phyloP scores from a whole-genome alignment of 2,329 filamentous ascomycete species.

The Orbilia blumenaviensis region DNA sequence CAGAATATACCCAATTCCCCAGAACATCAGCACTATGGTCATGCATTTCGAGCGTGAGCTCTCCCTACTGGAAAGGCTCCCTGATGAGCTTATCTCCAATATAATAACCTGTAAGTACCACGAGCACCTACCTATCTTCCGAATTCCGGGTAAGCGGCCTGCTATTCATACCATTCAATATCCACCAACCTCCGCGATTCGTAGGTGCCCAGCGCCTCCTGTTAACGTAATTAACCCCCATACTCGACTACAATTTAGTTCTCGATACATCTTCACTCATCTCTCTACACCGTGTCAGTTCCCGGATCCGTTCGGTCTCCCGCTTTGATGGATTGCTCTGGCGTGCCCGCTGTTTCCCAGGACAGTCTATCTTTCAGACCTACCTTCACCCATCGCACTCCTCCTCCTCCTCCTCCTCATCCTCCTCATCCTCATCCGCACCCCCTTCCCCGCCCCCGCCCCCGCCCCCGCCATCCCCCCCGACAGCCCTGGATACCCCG shows the following conservation, averaged over 20 bases:
- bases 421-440: background rate
- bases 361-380: background rate
- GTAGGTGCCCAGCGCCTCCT: background rate
- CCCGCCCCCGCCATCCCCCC: background rate
- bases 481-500: too few relatives aligned
- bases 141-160: too few relatives aligned
- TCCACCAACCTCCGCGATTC: too few relatives aligned
- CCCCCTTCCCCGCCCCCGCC: background rate
- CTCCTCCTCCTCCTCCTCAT: background rate
- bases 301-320: slow-evolving; percentile 33
- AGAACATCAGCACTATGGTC: background rate
- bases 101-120: slow-evolving; percentile 39
- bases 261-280: slow-evolving; percentile 39
- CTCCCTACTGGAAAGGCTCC: slow-evolving; percentile 33
- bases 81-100: slow-evolving; percentile 44
- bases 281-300: slow-evolving; percentile 46
- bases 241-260: slow-evolving; percentile 7
- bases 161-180: background rate
- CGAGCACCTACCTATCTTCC: too few relatives aligned
- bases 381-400: background rate
- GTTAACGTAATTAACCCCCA: background rate
- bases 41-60: slow-evolving; percentile 18
- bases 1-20: too few relatives aligned
- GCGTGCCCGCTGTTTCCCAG: slow-evolving; percentile 24
- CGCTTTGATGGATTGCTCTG: slow-evolving; percentile 43